Base-by-base conservation (phyloP, 345 rosid genomes). In the Moricandia arvensis region DNA sequence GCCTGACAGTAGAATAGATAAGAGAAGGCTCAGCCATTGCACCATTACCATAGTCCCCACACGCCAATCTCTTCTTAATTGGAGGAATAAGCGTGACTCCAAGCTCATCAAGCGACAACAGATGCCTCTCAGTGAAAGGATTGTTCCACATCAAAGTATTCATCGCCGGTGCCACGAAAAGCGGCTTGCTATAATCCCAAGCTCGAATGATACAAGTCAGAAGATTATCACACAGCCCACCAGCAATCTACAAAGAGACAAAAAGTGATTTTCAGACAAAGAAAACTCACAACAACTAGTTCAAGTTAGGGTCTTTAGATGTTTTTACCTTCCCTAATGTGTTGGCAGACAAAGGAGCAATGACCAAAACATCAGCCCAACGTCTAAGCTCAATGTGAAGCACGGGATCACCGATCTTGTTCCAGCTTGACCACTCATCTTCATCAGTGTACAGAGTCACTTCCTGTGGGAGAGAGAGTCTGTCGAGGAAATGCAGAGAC, bases 381-480 rank as follows among this genome's bases (percentile, higher is more conserved):
- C 88, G 83, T 60, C 93, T 80, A 57, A 95, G 93, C 74, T 95
- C 96, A 67, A 95, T 90, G 81, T 92, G 99, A 74, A 92, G 97
- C 30, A 95, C 97, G 6, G 69, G 84, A 73, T 95, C 99, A 65
- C 99, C 98, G 47, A 95, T 77, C 72, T 85, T 90, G 1, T 68
- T 87, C 99, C 99, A 95, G 73, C 85, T 82, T 16, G 91, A 82
- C 99, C 96, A 89, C 77, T 95, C 99, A n/a, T 92, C 90, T 54
- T 86, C 88, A 5, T 92, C 97, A 11, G 99, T 92, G 75, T 88
- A 89, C 21, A 95, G 81, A 54, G 77, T 80, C 17, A 92, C 85
- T 47, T 90, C 91, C 75, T 81, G 81, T 31, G 98, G 97, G 57
- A 95, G 83, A 0, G 94, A 75, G 61, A 84, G 82, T 69, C 74